A percentile compares a stretch with the other conserved stretches of the same genome.
Evolutionary conservation across 2,329 filamentous ascomycete species (phyloP).

Genomic region (Fusarium nodosum): DNA sequence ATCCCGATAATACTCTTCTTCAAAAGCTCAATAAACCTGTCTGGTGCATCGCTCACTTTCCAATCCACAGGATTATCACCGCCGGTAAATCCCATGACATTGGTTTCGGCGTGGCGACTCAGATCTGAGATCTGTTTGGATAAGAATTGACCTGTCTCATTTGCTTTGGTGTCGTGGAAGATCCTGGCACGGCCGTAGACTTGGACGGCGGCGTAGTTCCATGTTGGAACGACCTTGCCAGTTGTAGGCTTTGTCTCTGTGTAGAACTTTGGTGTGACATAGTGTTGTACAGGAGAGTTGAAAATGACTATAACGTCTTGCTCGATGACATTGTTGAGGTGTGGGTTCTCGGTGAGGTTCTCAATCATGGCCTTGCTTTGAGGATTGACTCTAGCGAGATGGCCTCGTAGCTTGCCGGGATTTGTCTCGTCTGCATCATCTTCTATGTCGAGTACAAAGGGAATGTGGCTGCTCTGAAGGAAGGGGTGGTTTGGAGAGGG

Average conservation of each 20-base stretch:
- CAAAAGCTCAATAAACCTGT: slow-evolving; percentile 67
- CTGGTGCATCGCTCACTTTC: slow-evolving; percentile 70
- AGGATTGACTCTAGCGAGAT: slow-evolving; percentile 73
- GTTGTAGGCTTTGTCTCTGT: slow-evolving; percentile 72
- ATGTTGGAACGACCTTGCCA: slow-evolving; percentile 77
- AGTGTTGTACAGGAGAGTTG: slow-evolving; percentile 70
- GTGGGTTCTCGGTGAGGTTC: slow-evolving; percentile 42
- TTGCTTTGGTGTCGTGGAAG: slow-evolving; percentile 63
- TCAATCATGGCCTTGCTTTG: slow-evolving; percentile 73
- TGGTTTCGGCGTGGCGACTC: slow-evolving; percentile 63
- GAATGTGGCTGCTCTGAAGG: slow-evolving; percentile 72
- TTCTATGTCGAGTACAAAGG: slow-evolving; percentile 68
- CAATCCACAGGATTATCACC: slow-evolving; percentile 59
- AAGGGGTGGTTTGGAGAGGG: slow-evolving; percentile 61
- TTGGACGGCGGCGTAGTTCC: slow-evolving; percentile 77
- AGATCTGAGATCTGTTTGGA: slow-evolving; percentile 66
- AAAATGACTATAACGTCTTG: slow-evolving; percentile 75
- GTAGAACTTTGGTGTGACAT: slow-evolving; percentile 78
- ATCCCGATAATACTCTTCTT: slow-evolving; percentile 72
- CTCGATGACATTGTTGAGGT: slow-evolving; percentile 52
- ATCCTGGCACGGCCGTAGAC: slow-evolving; percentile 71
- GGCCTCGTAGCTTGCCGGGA: slow-evolving; percentile 67
- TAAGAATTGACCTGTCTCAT: slow-evolving; percentile 62
- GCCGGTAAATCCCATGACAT: slow-evolving; percentile 68
- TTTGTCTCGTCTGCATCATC: slow-evolving; percentile 58